Base-by-base conservation (phyloP, 192 early-diverging fungal species). In the Spinellus fusiger region DNA sequence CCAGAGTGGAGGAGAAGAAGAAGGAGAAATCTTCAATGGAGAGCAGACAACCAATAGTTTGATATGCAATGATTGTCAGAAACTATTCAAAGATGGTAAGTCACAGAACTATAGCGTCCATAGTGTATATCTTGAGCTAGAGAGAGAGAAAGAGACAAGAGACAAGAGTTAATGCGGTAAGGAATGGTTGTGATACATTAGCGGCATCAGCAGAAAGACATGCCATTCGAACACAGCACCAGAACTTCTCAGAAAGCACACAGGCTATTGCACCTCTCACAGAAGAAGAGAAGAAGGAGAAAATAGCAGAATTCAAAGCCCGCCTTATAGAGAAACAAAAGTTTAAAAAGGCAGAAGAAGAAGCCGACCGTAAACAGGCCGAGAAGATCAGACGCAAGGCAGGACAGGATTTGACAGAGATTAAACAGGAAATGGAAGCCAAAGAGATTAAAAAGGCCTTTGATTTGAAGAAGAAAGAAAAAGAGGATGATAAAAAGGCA, bases 31-130 rank as follows among this genome's bases (percentile, higher is more conserved):
- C 61, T 65, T 78, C 18, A 79, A 79, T 57, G 84, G 84, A 10
- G 83, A 91, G 57, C 87, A 82, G 50, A 92, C 89, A 13, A 88
- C 92, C 0, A 83, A 93, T 40, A 86, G 83, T 37, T 73, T 94
- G 28, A 69, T 82, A 32, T 94, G 92, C 70, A 83, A 93, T 46
- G 92, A 93, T 56, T 94, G 92, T 59, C 79, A 84, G 37, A 81
- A 86, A 57, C 59, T 94, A n/a, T 75, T 94, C 37, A 73, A 83
- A 34, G 88, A 94, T 71, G 77, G 86, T 84, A 81, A 56, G 54
- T 52, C 25, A 5, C 18, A 49, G 18, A 50, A 20, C 15, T 27
- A 46, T 3, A n/a, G n/a, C n/a, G n/a, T n/a, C n/a, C n/a, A n/a
- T n/a, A n/a, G n/a, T n/a, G n/a, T n/a, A n/a, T n/a, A n/a, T n/a